Evolutionary conservation across 2,329 filamentous ascomycete genomes (phyloP).

Genomic region (Ophiostoma quercus): DNA sequence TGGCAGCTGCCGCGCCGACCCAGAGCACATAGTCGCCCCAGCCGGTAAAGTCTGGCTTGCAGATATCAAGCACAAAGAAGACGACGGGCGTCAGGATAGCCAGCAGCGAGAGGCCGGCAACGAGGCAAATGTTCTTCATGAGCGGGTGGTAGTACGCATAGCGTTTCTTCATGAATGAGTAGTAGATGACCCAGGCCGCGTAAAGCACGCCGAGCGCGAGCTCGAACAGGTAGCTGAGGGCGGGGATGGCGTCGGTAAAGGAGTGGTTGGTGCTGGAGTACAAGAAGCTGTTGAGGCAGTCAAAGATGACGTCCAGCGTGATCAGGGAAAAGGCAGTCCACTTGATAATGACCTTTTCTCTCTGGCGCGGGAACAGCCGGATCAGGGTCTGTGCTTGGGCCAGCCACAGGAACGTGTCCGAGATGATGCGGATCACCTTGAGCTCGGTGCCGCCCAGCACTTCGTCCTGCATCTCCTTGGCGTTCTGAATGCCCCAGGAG

Average conservation of each 20-base stretch:
- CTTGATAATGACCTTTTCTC: slow-evolving; percentile 97
- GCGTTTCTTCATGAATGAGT: slow-evolving; percentile 82
- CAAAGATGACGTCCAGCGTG: slow-evolving; percentile 83
- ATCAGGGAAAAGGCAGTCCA: slow-evolving; percentile 97
- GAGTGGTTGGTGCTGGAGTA: slow-evolving; percentile 51
- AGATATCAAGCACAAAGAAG: slow-evolving; percentile 89
- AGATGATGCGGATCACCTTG: slow-evolving; percentile 85
- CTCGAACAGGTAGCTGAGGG: slow-evolving; percentile 85
- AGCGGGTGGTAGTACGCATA: slow-evolving; percentile 86
- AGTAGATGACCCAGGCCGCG: slow-evolving; percentile 90
- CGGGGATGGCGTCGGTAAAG: slow-evolving; percentile 86
- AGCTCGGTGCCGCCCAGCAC: slow-evolving; percentile 83
- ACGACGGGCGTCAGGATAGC: slow-evolving; percentile 85
- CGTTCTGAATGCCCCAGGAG: slow-evolving; percentile 71
- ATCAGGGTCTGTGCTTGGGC: slow-evolving; percentile 96
- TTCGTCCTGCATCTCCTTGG: slow-evolving; percentile 64
- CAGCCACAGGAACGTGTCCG: slow-evolving; percentile 93
- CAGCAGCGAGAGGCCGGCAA: slow-evolving; percentile 70
- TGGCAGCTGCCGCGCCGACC: slow-evolving; percentile 91
- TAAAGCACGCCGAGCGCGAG: slow-evolving; percentile 81
- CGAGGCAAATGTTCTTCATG: slow-evolving; percentile 82
- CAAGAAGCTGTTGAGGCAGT: slow-evolving; percentile 80
- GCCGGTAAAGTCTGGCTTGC: slow-evolving; percentile 74
- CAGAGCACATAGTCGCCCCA: slow-evolving; percentile 96
- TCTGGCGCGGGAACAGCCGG: slow-evolving; percentile 87